A percentile compares a stretch with the other conserved stretches of the same genome.
Evolutionary conservation across 495 filamentous ascomycete species (phyloP).

Genomic region (Acidomyces sp.): DNA sequence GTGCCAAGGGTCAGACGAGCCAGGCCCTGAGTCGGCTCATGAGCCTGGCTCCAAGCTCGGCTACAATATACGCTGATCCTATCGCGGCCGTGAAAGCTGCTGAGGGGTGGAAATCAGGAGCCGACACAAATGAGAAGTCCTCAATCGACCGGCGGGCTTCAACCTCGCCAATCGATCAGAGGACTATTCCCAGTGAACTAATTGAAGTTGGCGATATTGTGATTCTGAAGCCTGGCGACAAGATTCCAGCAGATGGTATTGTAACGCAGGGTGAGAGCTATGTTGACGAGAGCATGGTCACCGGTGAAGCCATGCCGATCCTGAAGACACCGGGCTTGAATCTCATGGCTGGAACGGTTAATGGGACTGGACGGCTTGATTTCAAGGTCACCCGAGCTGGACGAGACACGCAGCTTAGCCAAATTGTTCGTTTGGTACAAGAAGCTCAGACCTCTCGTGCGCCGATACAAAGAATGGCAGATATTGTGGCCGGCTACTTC

Average conservation of each 20-base stretch:
- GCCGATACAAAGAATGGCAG: conserved; percentile 88
- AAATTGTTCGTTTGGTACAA: conserved; percentile 94
- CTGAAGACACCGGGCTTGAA: conserved; percentile 67
- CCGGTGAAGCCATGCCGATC: conserved; percentile 88
- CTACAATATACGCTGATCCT: conserved; percentile 93
- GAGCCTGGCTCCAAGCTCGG: conserved; percentile 91
- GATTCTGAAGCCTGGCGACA: conserved; percentile 84
- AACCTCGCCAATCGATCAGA: conserved; percentile 59
- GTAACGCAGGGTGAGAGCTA: conserved; percentile 83
- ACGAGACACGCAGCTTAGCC: conserved; percentile 88
- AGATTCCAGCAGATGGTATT: conserved; percentile 85
- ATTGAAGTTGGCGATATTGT: conserved; percentile 92
- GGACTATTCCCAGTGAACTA: conserved; percentile 79
- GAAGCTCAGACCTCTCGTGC: conserved; percentile 90
- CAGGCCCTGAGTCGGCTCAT: conserved; percentile 90
- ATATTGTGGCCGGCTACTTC: conserved; percentile 85
- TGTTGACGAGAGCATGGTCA: conserved; percentile 97
- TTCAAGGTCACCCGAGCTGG: conserved; percentile 89
- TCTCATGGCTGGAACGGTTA: conserved; percentile 92
- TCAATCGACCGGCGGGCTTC: conserved; percentile 25
- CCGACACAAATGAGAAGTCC: conserved; percentile 32
- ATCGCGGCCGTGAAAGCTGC: conserved; percentile 85
- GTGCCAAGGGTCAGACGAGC: conserved; percentile 92
- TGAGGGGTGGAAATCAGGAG: conserved; percentile 52
- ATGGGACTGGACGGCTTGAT: conserved; percentile 80